Base-by-base conservation (phyloP, 129 eudicot genomes). In the Dittrichia graveolens region DNA sequence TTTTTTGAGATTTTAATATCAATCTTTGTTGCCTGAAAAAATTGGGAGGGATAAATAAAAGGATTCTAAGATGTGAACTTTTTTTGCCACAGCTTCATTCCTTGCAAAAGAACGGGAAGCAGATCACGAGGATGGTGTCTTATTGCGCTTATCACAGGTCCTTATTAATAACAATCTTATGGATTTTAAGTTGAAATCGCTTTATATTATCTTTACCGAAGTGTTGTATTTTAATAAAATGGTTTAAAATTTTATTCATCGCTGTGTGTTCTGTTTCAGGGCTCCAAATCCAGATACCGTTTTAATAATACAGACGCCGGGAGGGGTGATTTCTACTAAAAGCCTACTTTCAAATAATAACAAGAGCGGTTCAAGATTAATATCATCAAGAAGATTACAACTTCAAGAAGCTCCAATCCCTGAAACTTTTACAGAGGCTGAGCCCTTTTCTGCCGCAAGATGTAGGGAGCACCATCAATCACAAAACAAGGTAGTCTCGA, bases 131-230 rank as follows among this genome's bases (percentile, higher is more conserved):
- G 56, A 94, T 87, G 99, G 96, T 94, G 65, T 94, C 99, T 3
- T 90, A 90, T 71, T 94, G 99, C 24, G 91, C 99, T 49, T 94
- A 88, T 73, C 99, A 94, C 91, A 94, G 97, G 96, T 89, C 81
- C 31, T 35, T 24, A 34, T 73, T 46, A 4, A 47, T 61, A 60
- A 73, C 52, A 6, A 42, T 40, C 5, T 70, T 37, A 56, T 54
- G 14, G 10, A 39, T 70, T 41, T 55, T 18, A 8, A 14, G 47
- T 7, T 55, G 8, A 13, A 34, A 37, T 59, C 18, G 39, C 6
- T 19, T 44, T 18, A 16, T 14, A n/a, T n/a, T n/a, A n/a, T 24
- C 31, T 31, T 18, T 42, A 42, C 18, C 1, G 16, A 13, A 3
- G 24, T 39, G 12, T 40, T 42, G 14, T 40, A 61, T 8, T 40